Evolutionary conservation across 2,329 filamentous ascomycete species (phyloP), one percentile per base, ranked within the genome.

Genomic region (Emmonsiellopsis sp.): DNA sequence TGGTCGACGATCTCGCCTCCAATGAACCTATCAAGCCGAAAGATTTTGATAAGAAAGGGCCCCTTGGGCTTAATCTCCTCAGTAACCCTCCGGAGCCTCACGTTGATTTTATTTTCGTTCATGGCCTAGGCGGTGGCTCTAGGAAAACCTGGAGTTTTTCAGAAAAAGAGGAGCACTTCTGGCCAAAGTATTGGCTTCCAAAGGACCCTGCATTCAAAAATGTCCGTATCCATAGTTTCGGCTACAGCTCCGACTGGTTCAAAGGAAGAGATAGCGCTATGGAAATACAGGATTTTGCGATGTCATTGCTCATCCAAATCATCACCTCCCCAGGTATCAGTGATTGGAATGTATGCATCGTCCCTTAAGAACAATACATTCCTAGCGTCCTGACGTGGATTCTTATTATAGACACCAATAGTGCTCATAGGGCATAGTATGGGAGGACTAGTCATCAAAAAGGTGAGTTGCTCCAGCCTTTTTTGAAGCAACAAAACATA

Each of bases 81-180:
- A 37, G 54, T 42, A n/a, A 42, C n/a, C 44, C 53, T n/a, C 43
- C 49, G 1, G 42, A 60, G 13, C 55, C 56, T 13, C 39, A 51
- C 14, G 53, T 61, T 11, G 65, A 68, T 47, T 56, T 67, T 6
- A 62, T 74, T 13, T 74, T 74, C 52, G 61, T 74, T 2, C 72
- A 75, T 57, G 71, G 71, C 1, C 62, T 74, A 2, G 69, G 68
- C 7, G 72, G 71, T 2, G 63, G 63, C 1, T 69, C 66, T 45
- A 58, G 63, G 2, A 63, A 62, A 51, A 70, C 70, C 40, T 74
- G 72, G 71, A 61, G 58, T 5, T 61, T 65, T 33, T 57, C 60
- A 2, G 17, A 53, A 3, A 58, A 69, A 10, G 54, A 54, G 2
- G 34, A 53, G 1, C 58, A 64, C 33, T 74, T 65, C 56, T 73